A percentile compares a stretch with the other conserved stretches of the same genome.
Conservation (phyloP, 495 filamentous ascomycete species). For the Apiosordaria backusii region DNA sequence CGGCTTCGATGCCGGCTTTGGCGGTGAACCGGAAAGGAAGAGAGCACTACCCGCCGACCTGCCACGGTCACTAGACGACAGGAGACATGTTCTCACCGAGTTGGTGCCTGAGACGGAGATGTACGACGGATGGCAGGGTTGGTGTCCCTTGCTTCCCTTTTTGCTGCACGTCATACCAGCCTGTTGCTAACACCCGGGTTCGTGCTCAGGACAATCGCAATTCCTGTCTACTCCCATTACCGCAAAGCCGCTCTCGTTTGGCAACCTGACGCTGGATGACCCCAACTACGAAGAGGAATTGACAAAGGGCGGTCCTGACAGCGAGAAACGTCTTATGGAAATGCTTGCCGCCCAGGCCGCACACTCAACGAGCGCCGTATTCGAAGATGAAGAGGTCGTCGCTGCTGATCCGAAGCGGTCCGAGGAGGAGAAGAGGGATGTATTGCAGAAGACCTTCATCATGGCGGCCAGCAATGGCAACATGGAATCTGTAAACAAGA, state of each 20-base stretch:
- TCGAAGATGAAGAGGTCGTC: constrained; percentile 76
- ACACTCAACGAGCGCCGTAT: constrained; percentile 66
- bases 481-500: constrained; percentile 69
- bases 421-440: constrained; percentile 70
- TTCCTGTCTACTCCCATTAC: constrained; percentile 82
- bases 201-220: constrained; percentile 77
- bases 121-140: constrained; percentile 99
- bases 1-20: constrained; percentile 39
- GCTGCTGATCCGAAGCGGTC: constrained; percentile 68
- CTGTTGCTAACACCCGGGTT: neutral
- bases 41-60: constrained; percentile 76
- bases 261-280: constrained; percentile 74
- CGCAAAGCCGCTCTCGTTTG: constrained; percentile 79
- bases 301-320: constrained; percentile 63
- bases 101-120: constrained; percentile 82
- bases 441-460: constrained; percentile 81
- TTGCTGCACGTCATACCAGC: constrained; percentile 17
- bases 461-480: constrained; percentile 98
- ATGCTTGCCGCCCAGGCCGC: constrained; percentile 95
- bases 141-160: constrained; percentile 21
- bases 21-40: constrained; percentile 27
- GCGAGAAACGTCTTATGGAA: constrained; percentile 82
- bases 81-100: constrained; percentile 53
- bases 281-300: constrained; percentile 62
- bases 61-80: constrained; percentile 85